Conservation (phyloP, 192 early-diverging fungal species). For the Obelidium mucronatum region DNA sequence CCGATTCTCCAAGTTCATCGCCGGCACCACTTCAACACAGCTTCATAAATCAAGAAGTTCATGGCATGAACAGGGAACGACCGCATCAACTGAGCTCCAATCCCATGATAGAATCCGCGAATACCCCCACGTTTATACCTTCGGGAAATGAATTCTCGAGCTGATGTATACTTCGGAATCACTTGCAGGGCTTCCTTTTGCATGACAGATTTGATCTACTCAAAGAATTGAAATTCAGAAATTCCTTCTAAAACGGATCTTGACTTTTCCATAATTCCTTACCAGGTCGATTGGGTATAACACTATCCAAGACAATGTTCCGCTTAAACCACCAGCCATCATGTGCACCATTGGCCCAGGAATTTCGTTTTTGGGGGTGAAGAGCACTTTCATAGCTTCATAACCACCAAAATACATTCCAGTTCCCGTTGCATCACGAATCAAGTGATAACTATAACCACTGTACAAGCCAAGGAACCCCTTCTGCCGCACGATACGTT, state of each 20-base stretch:
- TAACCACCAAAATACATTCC: conserved; percentile 59
- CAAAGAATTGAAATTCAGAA: not conserved
- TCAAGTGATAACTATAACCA: conserved; percentile 50
- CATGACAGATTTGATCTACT: conserved; percentile 56
- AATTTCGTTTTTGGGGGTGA: conserved; percentile 24
- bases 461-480: conserved; percentile 56
- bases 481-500: conserved; percentile 47
- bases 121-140: conserved; percentile 49
- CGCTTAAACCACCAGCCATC: conserved; percentile 59
- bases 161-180: conserved; percentile 47
- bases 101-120: conserved; percentile 56
- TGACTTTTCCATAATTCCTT: too few relatives aligned
- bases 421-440: conserved; percentile 53
- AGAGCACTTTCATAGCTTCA: conserved; percentile 49
- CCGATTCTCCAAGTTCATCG: too few relatives aligned
- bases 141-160: conserved; percentile 43
- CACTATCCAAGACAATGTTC: conserved; percentile 56
- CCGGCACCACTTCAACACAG: conserved; percentile 27
- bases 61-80: conserved; percentile 59
- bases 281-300: conserved; percentile 64
- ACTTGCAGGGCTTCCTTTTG: conserved; percentile 56
- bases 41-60: conserved; percentile 53
- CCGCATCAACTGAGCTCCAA: conserved; percentile 56
- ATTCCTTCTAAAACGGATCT: not conserved
- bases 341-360: conserved; percentile 50